Evolutionary conservation across 441 rosid genomes (phyloP), one percentile per base, ranked within the genome.

Genomic region (Raphanus hybrid): DNA sequence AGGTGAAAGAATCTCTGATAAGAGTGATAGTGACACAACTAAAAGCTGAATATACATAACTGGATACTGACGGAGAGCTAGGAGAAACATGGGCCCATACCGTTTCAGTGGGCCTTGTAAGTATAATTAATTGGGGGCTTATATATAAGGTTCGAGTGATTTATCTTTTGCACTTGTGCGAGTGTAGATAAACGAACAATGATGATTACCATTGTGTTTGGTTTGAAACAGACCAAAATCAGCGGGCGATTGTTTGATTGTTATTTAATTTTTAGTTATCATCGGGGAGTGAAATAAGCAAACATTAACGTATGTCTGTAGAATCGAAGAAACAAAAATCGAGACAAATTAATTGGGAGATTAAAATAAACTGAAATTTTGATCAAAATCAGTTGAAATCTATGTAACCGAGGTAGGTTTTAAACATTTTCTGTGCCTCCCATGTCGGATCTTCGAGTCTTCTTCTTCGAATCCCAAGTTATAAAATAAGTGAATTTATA

Each of bases 281-380:
- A 78, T 78, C 59, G 81, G 81, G 78, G 78, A 79, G 75, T 74
- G 78, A 39, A 68, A 69, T 73, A 73, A 73, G 82, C 82, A 74
- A 74, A 79, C 82, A 79, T 79, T 79, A 79, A 79, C 82, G 82
- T 78, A 78, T 78, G 82, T 78, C 82, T 78, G 78, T 78, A 73
- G 75, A 73, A 68, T 79, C 82, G 75, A 68, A 78, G 15, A 78
- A 66, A 41, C 78, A 74, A 62, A 29, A 41, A 78, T 41, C 82
- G 75, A 78, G 78, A 78, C 67, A 73, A 63, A 78, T 68, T 52
- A 62, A 68, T 68, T 68, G 70, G 61, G 63, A 6, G 37, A 35
- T 12, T 59, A 69, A 73, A 68, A 62, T 54, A 63, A 54, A 61
- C 11, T 37, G 70, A 55, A 62, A 73, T n/a, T 18, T 39, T 35